Evolutionary conservation across 2,329 filamentous ascomycete species (phyloP).

Genomic region (Bipolaris victoriae): DNA sequence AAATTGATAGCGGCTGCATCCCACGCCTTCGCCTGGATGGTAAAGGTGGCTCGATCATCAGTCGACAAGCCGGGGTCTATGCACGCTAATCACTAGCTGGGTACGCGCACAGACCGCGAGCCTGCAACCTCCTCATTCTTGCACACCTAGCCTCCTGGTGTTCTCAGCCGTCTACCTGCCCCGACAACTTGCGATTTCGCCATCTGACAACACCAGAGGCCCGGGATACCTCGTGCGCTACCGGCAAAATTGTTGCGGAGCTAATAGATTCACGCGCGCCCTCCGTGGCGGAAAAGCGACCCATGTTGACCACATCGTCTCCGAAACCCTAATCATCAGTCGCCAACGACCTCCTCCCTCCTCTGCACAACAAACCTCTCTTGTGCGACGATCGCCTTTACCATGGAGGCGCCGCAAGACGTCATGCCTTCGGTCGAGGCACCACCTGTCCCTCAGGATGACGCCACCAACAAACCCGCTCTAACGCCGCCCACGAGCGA

Average conservation of each 20-base stretch:
- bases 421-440: conserved; percentile 46
- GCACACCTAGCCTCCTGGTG: conserved; percentile 33
- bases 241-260: conserved; percentile 31
- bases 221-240: conserved; percentile 27
- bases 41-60: conserved; percentile 27
- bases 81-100: conserved; percentile 18
- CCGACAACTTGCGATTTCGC: conserved; percentile 16
- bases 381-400: conserved; percentile 6
- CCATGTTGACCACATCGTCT: conserved; percentile 34
- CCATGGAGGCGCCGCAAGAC: conserved; percentile 40
- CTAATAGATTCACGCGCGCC: conserved; percentile 21
- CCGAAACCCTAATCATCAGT: conserved; percentile 32
- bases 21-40: conserved; percentile 3
- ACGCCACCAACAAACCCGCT: conserved; percentile 46
- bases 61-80: conserved; percentile 20
- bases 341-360: conserved; percentile 29
- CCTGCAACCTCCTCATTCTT: conserved; percentile 24
- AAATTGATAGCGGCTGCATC: neutral
- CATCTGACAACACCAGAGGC: conserved; percentile 1
- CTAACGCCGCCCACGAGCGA: conserved; percentile 60
- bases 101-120: conserved; percentile 18
- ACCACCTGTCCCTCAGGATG: conserved; percentile 31
- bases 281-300: conserved; percentile 38
- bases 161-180: conserved; percentile 25
- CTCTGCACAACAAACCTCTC: conserved; percentile 21